phyloP scores from a whole-genome alignment of 2,329 filamentous ascomycete genomes.

The Colletotrichum higginsianum region DNA sequence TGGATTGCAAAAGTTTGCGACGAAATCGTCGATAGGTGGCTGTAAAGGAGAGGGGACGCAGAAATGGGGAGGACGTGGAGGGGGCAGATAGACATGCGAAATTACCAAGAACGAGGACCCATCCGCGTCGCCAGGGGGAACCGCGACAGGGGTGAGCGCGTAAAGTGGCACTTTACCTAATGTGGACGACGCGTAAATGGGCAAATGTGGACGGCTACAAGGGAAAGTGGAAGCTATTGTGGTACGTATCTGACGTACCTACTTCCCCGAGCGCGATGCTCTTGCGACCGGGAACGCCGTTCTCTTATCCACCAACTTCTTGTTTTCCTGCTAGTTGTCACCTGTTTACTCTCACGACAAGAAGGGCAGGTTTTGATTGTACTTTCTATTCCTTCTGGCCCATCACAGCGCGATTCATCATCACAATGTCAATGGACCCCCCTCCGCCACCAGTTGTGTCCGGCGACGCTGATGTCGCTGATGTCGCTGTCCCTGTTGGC shows the following conservation, averaged over 20 bases:
- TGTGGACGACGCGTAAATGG: slow-evolving; percentile 48
- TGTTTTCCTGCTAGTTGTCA: too few relatives aligned
- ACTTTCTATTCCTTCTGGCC: too few relatives aligned
- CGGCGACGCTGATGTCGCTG: slow-evolving; percentile 44
- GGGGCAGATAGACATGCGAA: slow-evolving; percentile 30
- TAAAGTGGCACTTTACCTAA: slow-evolving; percentile 60
- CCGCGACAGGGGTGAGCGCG: slow-evolving; percentile 51
- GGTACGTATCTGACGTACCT: slow-evolving; percentile 37
- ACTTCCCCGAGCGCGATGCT: slow-evolving; percentile 22
- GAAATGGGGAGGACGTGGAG: slow-evolving; percentile 24
- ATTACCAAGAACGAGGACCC: slow-evolving; percentile 33
- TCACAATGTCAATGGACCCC: slow-evolving; percentile 57
- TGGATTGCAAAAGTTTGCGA: slow-evolving; percentile 19
- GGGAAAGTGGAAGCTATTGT: slow-evolving; percentile 3
- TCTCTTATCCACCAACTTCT: neutral
- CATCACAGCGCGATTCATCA: neutral
- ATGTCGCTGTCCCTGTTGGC: slow-evolving; percentile 42
- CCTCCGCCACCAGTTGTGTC: slow-evolving; percentile 49
- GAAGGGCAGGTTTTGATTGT: neutral
- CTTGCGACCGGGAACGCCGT: neutral
- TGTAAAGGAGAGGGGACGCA: slow-evolving; percentile 29
- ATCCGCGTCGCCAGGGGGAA: slow-evolving; percentile 37
- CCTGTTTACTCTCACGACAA: neutral
- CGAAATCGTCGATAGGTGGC: neutral
- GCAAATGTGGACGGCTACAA: slow-evolving; percentile 29